A percentile compares a stretch with the other conserved stretches of the same genome.
Conservation (phyloP, 2,329 filamentous ascomycete species). For the Pestalotiopsis sp. region DNA sequence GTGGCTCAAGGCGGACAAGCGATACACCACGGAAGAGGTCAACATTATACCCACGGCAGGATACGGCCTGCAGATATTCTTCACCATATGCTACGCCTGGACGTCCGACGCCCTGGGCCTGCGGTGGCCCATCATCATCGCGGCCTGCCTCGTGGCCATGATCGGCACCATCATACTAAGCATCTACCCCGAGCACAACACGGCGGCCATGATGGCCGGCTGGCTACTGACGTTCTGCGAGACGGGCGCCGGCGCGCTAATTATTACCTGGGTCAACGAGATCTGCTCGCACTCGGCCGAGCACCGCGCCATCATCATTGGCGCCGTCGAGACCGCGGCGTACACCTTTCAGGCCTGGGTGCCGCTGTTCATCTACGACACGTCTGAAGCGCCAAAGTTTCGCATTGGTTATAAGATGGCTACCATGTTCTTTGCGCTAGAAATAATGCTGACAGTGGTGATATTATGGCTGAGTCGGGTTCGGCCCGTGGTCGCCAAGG, state of each 20-base stretch:
- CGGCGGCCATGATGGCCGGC: constrained; percentile 34
- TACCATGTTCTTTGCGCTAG: constrained; percentile 18
- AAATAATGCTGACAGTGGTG: constrained; percentile 17
- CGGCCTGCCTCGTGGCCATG: constrained; percentile 42
- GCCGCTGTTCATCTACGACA: constrained; percentile 38
- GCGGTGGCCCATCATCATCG: constrained; percentile 55
- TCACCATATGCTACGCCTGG: constrained; percentile 56
- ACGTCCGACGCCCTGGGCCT: constrained; percentile 51
- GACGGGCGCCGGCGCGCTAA: constrained; percentile 33
- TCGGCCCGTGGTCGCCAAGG: constrained; percentile 10
- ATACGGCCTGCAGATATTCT: constrained; percentile 41
- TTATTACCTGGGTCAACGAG: constrained; percentile 51
- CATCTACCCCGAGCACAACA: constrained; percentile 34
- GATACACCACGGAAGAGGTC: constrained; percentile 42
- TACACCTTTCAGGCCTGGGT: constrained; percentile 48
- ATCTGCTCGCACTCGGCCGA: constrained; percentile 46
- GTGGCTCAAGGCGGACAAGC: constrained; percentile 33
- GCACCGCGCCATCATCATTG: constrained; percentile 49
- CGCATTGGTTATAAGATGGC: constrained; percentile 35
- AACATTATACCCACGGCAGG: constrained; percentile 51
- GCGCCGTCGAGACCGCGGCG: constrained; percentile 46
- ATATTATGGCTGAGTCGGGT: constrained; percentile 16
- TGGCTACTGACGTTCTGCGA: constrained; percentile 38
- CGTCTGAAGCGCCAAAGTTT: constrained; percentile 39
- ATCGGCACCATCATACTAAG: constrained; percentile 35